These are phyloP conservation scores for Neofusicoccum sp. DNA, from an alignment of 2,329 filamentous ascomycete genomes.

Conservation along the genomic window DNA sequence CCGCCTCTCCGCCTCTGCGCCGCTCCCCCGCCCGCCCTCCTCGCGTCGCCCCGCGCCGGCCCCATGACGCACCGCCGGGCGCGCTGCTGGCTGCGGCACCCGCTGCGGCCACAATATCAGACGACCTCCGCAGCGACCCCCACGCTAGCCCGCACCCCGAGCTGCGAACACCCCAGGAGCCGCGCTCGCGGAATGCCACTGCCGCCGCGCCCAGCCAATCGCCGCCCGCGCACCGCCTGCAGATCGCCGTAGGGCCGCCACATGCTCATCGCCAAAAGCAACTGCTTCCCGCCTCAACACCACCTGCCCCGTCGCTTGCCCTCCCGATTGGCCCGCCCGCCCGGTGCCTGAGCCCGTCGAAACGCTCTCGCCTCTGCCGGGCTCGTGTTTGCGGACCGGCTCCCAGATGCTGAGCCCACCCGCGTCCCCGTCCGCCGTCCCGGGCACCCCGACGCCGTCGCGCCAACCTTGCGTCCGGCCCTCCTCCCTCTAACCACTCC, in stretches of 20 bases:
- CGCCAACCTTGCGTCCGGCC: no score
- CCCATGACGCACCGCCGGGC: neutral
- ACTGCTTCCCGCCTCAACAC: slow-evolving; percentile 4
- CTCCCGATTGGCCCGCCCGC: neutral
- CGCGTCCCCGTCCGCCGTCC: no score
- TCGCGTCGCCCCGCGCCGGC: slow-evolving; percentile 2
- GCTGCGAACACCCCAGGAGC: slow-evolving; percentile 1
- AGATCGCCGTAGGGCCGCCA: neutral
- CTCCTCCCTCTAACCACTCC: neutral
- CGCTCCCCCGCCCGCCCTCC: neutral
- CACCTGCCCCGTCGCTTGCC: neutral
- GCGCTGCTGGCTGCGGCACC: neutral
- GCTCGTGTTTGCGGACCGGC: no score
- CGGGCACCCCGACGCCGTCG: no score
- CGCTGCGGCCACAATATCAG: neutral
- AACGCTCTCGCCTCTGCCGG: neutral
- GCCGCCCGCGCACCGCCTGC: neutral
- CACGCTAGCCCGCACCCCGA: neutral
- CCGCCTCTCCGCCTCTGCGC: neutral
- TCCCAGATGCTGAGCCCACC: no score
- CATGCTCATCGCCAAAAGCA: neutral
- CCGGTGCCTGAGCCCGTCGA: neutral
- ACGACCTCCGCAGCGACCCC: neutral
- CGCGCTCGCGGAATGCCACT: neutral
- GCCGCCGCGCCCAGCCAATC: neutral